A percentile compares a stretch with the other conserved stretches of the same genome.
Evolutionary conservation across 2,329 filamentous ascomycete genomes (phyloP).

Genomic region (Trichoderma guizhouense): DNA sequence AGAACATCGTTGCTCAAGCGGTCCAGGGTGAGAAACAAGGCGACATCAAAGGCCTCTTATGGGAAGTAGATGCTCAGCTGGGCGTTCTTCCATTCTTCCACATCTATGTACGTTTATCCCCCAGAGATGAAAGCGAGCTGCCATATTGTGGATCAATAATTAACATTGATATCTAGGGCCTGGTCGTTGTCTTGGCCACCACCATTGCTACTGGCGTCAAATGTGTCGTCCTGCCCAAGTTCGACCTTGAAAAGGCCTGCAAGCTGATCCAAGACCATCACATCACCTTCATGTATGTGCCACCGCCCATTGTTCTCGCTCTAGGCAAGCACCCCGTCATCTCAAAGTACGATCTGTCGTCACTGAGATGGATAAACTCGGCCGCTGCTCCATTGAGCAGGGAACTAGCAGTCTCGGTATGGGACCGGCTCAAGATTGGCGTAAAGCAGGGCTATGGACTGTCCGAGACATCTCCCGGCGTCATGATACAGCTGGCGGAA

Average conservation of each 20-base stretch:
- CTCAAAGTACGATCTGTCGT: slow-evolving; percentile 74
- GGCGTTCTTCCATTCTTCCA: slow-evolving; percentile 88
- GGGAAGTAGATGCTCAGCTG: slow-evolving; percentile 67
- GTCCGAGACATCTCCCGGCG: slow-evolving; percentile 79
- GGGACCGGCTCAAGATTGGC: slow-evolving; percentile 68
- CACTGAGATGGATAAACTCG: slow-evolving; percentile 78
- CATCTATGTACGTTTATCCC: slow-evolving; percentile 65
- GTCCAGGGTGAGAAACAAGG: slow-evolving; percentile 53
- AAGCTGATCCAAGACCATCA: slow-evolving; percentile 68
- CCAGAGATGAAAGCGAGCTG: not conserved
- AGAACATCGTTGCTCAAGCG: slow-evolving; percentile 76
- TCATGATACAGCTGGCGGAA: slow-evolving; percentile 68
- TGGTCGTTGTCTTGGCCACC: slow-evolving; percentile 31
- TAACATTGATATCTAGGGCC: slow-evolving; percentile 26
- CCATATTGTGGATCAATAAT: not conserved
- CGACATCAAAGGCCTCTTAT: slow-evolving; percentile 48
- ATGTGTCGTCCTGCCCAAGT: slow-evolving; percentile 68
- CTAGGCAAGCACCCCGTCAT: slow-evolving; percentile 77
- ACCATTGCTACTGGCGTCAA: slow-evolving; percentile 59
- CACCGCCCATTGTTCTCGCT: slow-evolving; percentile 77
- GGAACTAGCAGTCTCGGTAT: slow-evolving; percentile 75
- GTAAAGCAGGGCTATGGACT: slow-evolving; percentile 94
- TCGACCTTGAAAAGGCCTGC: slow-evolving; percentile 79
- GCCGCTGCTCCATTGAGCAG: slow-evolving; percentile 81
- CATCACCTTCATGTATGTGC: slow-evolving; percentile 77